Evolutionary conservation across 2,329 filamentous ascomycete species (phyloP).

Genomic region (Colletotrichum cereale): DNA sequence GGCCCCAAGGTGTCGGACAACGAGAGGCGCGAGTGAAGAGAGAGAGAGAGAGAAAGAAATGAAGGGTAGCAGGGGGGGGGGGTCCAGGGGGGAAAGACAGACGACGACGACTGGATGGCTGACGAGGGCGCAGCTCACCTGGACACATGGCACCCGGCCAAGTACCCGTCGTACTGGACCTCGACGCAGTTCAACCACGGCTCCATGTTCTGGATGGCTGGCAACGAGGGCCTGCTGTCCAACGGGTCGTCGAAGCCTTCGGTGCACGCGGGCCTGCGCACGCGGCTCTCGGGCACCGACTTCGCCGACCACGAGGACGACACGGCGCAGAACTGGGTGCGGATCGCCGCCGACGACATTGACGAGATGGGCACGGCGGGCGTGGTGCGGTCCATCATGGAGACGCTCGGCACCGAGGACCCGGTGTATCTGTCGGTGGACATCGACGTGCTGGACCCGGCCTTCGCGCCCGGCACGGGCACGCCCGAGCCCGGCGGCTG

Average conservation of each 20-base stretch:
- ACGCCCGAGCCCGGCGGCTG: conserved; percentile 93
- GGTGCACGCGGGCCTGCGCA: conserved; percentile 87
- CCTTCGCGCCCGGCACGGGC: conserved; percentile 77
- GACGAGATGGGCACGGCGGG: conserved; percentile 83
- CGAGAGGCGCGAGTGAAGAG: not conserved
- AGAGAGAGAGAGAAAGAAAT: not conserved
- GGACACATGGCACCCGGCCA: conserved; percentile 86
- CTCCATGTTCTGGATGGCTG: conserved; percentile 91
- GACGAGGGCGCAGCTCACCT: conserved; percentile 66
- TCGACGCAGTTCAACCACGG: conserved; percentile 85
- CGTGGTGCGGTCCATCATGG: conserved; percentile 77
- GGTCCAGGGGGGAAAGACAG: not conserved
- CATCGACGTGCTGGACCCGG: conserved; percentile 54
- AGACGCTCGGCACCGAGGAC: conserved; percentile 77
- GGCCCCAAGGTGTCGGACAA: not conserved
- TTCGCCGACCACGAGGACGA: conserved; percentile 80
- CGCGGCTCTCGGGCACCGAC: conserved; percentile 75
- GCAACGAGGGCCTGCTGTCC: conserved; percentile 81
- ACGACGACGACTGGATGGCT: not conserved
- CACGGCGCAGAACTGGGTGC: conserved; percentile 80
- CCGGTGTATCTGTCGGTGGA: conserved; percentile 81
- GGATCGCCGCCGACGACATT: conserved; percentile 87
- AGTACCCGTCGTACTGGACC: conserved; percentile 83
- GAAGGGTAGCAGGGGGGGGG: not conserved
- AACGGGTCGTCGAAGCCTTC: conserved; percentile 77